phyloP scores from a whole-genome alignment of 2,329 filamentous ascomycete genomes.

The Bipolaris oryzae region DNA sequence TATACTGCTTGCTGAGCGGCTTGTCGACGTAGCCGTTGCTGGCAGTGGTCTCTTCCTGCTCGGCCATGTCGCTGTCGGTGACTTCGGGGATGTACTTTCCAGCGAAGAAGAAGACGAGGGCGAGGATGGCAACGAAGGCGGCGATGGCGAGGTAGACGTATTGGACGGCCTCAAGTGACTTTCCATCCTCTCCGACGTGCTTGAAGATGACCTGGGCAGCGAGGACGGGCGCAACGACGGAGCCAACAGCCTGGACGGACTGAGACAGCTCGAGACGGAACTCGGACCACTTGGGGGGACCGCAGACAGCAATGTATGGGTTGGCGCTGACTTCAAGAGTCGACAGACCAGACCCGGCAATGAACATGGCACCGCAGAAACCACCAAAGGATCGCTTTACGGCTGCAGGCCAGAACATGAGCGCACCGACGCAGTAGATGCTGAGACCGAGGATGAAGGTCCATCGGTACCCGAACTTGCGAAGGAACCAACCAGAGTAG shows the following conservation, averaged over 20 bases:
- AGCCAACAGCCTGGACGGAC: constrained; percentile 77
- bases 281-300: constrained; percentile 75
- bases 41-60: constrained; percentile 41
- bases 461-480: constrained; percentile 77
- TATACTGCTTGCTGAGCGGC: constrained; percentile 68
- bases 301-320: constrained; percentile 64
- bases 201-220: constrained; percentile 77
- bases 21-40: constrained; percentile 62
- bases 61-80: constrained; percentile 69
- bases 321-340: constrained; percentile 80
- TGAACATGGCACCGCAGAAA: constrained; percentile 73
- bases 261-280: constrained; percentile 79
- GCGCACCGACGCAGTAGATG: constrained; percentile 71
- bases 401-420: constrained; percentile 85
- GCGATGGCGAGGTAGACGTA: constrained; percentile 84
- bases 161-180: constrained; percentile 71
- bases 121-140: constrained; percentile 71
- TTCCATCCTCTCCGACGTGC: constrained; percentile 60
- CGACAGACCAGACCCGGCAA: constrained; percentile 74
- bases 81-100: constrained; percentile 58
- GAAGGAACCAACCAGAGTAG: constrained; percentile 66
- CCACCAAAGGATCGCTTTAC: constrained; percentile 74
- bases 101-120: constrained; percentile 69
- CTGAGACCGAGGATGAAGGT: constrained; percentile 77
- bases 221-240: constrained; percentile 74